These are phyloP conservation scores for Solanum arcanum DNA, from an alignment of 257 asterid genomes.

Conservation along the genomic window DNA sequence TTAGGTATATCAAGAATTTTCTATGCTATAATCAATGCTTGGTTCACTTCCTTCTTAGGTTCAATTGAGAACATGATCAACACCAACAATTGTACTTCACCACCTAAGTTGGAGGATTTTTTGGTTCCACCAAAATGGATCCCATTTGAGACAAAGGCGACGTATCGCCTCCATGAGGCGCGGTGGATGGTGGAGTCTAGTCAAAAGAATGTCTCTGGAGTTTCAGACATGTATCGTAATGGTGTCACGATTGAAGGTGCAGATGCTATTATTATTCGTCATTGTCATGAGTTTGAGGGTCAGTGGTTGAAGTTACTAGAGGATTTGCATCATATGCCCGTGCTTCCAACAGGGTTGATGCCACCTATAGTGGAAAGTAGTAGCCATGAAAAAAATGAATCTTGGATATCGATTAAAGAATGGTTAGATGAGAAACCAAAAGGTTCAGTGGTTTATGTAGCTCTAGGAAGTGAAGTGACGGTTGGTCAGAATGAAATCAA, in stretches of 20 bases:
- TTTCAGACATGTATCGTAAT: background rate
- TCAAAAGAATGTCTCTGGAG: constrained; percentile 4
- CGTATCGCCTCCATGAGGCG: background rate
- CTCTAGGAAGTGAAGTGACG: constrained; percentile 30
- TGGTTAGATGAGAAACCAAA: constrained; percentile 16
- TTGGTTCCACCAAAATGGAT: constrained; percentile 16
- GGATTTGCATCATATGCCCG: background rate
- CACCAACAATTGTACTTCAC: background rate
- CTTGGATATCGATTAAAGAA: constrained; percentile 11
- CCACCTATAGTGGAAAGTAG: constrained; percentile 9
- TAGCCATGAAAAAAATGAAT: background rate
- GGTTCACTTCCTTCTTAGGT: background rate
- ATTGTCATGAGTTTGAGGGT: background rate
- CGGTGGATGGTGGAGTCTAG: constrained; percentile 3
- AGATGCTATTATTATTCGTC: background rate
- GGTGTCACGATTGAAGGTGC: background rate
- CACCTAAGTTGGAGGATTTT: constrained; percentile 19
- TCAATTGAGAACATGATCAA: background rate
- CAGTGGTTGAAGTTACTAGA: background rate
- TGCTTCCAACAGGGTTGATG: constrained; percentile 7
- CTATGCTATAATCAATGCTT: constrained; percentile 3
- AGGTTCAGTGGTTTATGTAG: constrained; percentile 23
- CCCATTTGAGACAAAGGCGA: constrained; percentile 15
- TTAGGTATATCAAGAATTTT: background rate
- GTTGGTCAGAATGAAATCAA: constrained; percentile 13